Evolutionary conservation across 164 flowering plant genomes (phyloP), one percentile per base, ranked within the genome.

Genomic region (Macadamia integrifolia): DNA sequence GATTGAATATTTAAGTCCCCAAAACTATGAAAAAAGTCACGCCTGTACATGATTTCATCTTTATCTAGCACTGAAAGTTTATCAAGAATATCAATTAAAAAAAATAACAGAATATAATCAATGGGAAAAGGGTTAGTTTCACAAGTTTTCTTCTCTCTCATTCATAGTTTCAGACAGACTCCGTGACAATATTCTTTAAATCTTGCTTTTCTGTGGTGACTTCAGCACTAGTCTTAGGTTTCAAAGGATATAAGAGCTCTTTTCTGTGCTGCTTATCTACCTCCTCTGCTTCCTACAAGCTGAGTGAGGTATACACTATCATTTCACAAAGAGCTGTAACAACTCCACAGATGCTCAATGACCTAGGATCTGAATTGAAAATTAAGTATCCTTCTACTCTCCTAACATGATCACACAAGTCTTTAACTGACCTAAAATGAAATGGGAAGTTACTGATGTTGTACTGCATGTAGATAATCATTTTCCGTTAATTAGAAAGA

Each of bases 391-490:
- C 91, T 60, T 0, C 23, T 23, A 23, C 23, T 23, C 23, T 23
- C 91, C 96, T 3, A 92, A 84, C 35, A 89, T 71, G 46, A 92
- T 80, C 18, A 92, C 87, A 67, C 92, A 85, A 8, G 93, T 89
- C 70, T 92, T 92, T 79, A 92, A 92, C 69, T 92, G 97, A 32
- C 97, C 97, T n/a, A 92, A 61, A 66, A 92, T 87, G 9, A 92
- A 93, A 76, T 92, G 96, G 31, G 93, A 75, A 0, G 82, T 84
- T 12, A 96, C 97, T n/a, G 93, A 89, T 7, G 97, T 89, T 66
- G 93, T 93, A 9, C 97, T 92, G 85, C 73, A 78, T 13, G n/a
- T 13, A 30, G 50, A 46, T 1, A 46, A 46, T 46, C 1, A 46
- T 11, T 3, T 46, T 11, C 0, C 13, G 3, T 2, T 35, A 1